These are phyloP conservation scores for Leccinum fuscescens DNA, from an alignment of 1,284 basidiomycete genomes.

Conservation along the genomic window DNA sequence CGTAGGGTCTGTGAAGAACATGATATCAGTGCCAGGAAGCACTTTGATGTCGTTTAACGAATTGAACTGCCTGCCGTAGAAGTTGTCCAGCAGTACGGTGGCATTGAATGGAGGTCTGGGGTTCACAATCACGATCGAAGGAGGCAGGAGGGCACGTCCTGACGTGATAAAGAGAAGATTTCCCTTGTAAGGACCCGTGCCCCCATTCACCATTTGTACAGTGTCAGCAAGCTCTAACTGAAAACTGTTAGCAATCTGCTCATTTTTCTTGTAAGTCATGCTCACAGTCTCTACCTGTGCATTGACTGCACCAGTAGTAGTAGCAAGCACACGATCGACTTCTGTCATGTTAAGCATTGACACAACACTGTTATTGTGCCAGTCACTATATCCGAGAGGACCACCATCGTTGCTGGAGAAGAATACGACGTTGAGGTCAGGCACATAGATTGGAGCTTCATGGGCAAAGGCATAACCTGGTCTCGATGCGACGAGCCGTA, in stretches of 20 bases:
- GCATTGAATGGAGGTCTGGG: conserved; percentile 59
- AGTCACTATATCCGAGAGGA: conserved; percentile 37
- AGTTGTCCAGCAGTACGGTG: conserved; percentile 68
- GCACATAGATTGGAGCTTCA: background rate
- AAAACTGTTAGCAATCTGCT: background rate
- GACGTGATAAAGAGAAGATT: conserved; percentile 66
- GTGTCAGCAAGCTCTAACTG: conserved; percentile 50
- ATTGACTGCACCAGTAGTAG: conserved; percentile 43
- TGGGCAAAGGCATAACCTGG: background rate
- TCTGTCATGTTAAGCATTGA: conserved; percentile 48
- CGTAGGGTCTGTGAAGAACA: conserved; percentile 70
- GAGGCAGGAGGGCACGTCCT: conserved; percentile 62
- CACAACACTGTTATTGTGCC: conserved; percentile 47
- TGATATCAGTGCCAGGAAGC: conserved; percentile 59
- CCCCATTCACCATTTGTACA: conserved; percentile 74
- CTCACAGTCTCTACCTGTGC: conserved; percentile 54
- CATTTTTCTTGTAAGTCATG: background rate
- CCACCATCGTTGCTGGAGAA: conserved; percentile 35
- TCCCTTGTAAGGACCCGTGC: conserved; percentile 64
- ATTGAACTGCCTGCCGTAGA: conserved; percentile 77
- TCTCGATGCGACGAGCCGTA: background rate
- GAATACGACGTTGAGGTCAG: background rate
- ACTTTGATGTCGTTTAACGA: conserved; percentile 78
- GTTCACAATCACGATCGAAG: conserved; percentile 65
- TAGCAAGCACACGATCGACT: conserved; percentile 40